Percentiles rank a stretch among this genome's conserved stretches.
Conservation (phyloP, 1,284 basidiomycete species). For the Leccinum fallax region DNA sequence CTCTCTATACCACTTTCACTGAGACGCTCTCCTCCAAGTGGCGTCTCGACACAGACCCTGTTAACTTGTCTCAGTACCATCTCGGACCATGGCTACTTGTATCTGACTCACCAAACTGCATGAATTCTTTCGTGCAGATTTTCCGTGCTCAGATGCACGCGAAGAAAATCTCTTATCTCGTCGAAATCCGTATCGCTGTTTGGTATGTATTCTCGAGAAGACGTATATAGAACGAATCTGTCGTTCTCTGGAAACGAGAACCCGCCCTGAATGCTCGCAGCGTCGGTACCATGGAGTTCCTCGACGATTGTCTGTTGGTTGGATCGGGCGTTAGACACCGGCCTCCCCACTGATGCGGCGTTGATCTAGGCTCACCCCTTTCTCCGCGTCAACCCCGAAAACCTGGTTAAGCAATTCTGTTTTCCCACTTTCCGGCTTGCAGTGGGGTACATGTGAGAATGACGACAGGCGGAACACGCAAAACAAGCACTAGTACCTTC, state of each 20-base stretch:
- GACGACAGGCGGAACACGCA: neutral
- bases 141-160: neutral
- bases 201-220: constrained; percentile 1
- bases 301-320: neutral
- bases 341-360: neutral
- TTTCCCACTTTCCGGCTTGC: constrained; percentile 8
- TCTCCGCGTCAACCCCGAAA: constrained; percentile 5
- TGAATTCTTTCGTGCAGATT: neutral
- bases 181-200: constrained; percentile 10
- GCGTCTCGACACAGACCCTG: constrained; percentile 6
- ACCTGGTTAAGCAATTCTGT: constrained; percentile 2
- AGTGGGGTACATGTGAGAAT: neutral
- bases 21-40: constrained; percentile 4
- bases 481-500: constrained; percentile 2
- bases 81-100: neutral
- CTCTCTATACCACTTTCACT: constrained; percentile 9
- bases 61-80: neutral
- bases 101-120: constrained; percentile 4
- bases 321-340: neutral
- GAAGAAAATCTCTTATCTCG: constrained; percentile 1
- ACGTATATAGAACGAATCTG: constrained; percentile 7
- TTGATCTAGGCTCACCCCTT: neutral
- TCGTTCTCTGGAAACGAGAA: constrained; percentile 1
- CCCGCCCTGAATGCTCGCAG: constrained; percentile 1
- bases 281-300: neutral